Conservation (phyloP, 805 yeast genomes). For the Sugiyamaella mastotermitis region DNA sequence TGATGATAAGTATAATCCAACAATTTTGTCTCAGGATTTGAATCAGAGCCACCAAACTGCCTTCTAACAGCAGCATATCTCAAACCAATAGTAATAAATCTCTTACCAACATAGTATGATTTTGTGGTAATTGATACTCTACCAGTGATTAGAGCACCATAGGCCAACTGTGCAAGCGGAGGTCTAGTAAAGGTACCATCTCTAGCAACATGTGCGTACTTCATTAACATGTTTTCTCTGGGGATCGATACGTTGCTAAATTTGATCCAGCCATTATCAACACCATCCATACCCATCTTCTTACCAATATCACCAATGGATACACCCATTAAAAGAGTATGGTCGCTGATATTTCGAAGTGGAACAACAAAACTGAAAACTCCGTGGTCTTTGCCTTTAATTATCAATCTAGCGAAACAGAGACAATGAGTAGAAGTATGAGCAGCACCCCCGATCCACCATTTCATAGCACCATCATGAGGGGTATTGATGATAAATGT, state of each 20-base stretch:
- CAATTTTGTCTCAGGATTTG: slow-evolving; percentile 59
- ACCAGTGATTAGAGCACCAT: slow-evolving; percentile 80
- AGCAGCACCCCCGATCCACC: slow-evolving; percentile 99
- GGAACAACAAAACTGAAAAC: slow-evolving; percentile 93
- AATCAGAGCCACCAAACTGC: slow-evolving; percentile 59
- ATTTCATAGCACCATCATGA: slow-evolving; percentile 84
- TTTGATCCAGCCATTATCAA: slow-evolving; percentile 96
- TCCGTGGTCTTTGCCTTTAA: slow-evolving; percentile 79
- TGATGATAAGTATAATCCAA: slow-evolving; percentile 86
- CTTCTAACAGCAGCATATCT: slow-evolving; percentile 85
- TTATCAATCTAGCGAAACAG: slow-evolving; percentile 75
- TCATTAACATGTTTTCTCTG: slow-evolving; percentile 70
- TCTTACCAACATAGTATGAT: slow-evolving; percentile 71
- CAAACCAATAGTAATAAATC: slow-evolving; percentile 77
- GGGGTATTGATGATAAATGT: slow-evolving; percentile 78
- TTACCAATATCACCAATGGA: too few species aligned
- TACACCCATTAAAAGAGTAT: slow-evolving; percentile 70
- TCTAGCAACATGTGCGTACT: slow-evolving; percentile 63
- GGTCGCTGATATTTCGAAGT: slow-evolving; percentile 59
- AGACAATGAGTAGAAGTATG: slow-evolving; percentile 86
- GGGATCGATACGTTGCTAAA: slow-evolving; percentile 80
- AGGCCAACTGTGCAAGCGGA: slow-evolving; percentile 80
- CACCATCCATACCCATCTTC: slow-evolving; percentile 95
- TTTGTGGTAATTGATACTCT: slow-evolving; percentile 87
- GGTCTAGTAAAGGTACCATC: slow-evolving; percentile 68